Percentiles rank a stretch among this genome's conserved stretches.
Evolutionary conservation across 495 filamentous ascomycete species (phyloP).

Genomic region (Penicillium cosmopolitanum): DNA sequence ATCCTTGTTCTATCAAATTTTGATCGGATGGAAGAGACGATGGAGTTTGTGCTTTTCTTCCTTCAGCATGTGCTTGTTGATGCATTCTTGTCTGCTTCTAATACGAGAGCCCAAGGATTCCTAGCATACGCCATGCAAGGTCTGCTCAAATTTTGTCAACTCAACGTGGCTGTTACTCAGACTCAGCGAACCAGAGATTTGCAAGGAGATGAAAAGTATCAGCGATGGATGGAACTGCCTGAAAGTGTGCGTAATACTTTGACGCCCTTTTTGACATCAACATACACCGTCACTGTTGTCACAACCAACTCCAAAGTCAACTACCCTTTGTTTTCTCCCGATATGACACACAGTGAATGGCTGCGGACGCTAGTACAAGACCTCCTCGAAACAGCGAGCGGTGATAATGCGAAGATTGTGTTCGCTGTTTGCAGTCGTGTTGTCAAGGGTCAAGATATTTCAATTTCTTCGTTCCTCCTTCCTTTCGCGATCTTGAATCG

Average conservation of each 20-base stretch:
- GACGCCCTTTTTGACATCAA: conserved; percentile 81
- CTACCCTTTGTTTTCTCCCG: conserved; percentile 76
- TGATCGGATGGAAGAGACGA: conserved; percentile 72
- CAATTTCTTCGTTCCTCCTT: conserved; percentile 81
- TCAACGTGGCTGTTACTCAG: conserved; percentile 61
- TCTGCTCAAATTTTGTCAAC: conserved; percentile 73
- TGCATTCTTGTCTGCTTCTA: conserved; percentile 85
- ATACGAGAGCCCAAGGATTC: conserved; percentile 85
- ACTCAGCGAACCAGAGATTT: conserved; percentile 54
- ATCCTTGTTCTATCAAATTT: conserved; percentile 89
- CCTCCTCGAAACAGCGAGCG: conserved; percentile 72
- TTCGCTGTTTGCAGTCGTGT: conserved; percentile 81
- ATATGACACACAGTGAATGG: conserved; percentile 75
- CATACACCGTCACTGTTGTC: conserved; percentile 69
- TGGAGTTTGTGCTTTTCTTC: conserved; percentile 83
- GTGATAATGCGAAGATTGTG: conserved; percentile 68
- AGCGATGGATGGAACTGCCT: conserved; percentile 76
- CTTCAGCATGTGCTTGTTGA: conserved; percentile 87
- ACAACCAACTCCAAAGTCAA: conserved; percentile 50
- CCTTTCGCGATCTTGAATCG: conserved; percentile 83
- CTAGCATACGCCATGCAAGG: conserved; percentile 93
- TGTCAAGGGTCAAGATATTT: conserved; percentile 78
- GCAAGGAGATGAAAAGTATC: conserved; percentile 58
- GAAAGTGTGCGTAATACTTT: conserved; percentile 75
- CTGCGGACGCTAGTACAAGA: conserved; percentile 78